Base-by-base conservation (phyloP, 352 stramenopile genomes). In the Globisporangium spiculum region DNA sequence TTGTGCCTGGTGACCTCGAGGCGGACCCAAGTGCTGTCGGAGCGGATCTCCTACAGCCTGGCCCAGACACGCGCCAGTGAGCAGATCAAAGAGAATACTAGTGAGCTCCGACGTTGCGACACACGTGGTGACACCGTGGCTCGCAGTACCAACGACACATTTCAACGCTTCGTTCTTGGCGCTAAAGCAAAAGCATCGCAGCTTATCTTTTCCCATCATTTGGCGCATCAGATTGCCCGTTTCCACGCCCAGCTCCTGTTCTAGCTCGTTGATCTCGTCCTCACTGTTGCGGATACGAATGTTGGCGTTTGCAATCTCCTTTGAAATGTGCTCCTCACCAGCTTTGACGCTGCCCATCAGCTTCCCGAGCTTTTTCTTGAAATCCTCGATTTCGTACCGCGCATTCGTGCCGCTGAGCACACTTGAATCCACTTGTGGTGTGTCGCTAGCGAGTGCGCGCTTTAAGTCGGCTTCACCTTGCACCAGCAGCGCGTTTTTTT, bases 111-210 rank as follows among this genome's bases (percentile, higher is more conserved):
- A 75, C 24, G 77, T 77, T 2, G 77, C 83, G 9, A 91, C 75
- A 59, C 81, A 90, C 4, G 81, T 94, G 8, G 75, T 71, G 5
- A 91, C 73, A 16, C 87, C 82, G 36, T 91, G 79, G 52, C 83
- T 94, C 9, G 84, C 81, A 22, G 80, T 87, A 2, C 83, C 87
- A 9, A 94, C 73, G 7, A 92, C 87, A 50, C 90, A 89, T 66
- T 89, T 91, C 41, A 92, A 60, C 20, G 77, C 73, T 62, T 90
- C 80, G 30, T 94, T 93, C 1, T 77, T 84, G 8, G 79, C 75
- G 61, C 86, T 94, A 68, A 94, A 94, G 5, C 74, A 61, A 58
- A 93, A 94, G 46, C 84, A 94, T 0, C 87, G 87, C 14, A 94
- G 62, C n/a, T 59, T 69, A 7, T 91, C 76, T 70, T 82, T 92